These are phyloP conservation scores for Graphiopsis chlorocephala DNA, from an alignment of 2,329 filamentous ascomycete genomes.

Conservation along the genomic window DNA sequence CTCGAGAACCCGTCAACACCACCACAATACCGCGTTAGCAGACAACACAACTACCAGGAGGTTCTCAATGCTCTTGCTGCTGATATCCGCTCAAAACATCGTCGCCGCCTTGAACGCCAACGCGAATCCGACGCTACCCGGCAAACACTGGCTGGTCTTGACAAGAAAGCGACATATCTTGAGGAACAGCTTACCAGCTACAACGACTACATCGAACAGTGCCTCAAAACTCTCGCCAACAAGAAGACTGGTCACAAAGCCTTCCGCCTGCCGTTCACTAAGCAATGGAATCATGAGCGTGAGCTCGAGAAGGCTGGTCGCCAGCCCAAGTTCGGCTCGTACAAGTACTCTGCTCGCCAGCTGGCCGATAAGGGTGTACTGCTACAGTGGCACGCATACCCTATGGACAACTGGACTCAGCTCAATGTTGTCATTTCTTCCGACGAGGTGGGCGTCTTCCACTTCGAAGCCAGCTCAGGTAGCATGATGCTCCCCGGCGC, in stretches of 20 bases:
- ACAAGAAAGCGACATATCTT: conserved; percentile 85
- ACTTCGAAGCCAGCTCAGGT: conserved; percentile 83
- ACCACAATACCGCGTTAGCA: conserved; percentile 69
- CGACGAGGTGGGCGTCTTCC: conserved; percentile 91
- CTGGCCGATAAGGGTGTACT: conserved; percentile 92
- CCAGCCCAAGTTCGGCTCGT: conserved; percentile 95
- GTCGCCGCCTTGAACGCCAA: conserved; percentile 84
- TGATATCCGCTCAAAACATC: conserved; percentile 96
- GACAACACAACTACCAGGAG: conserved; percentile 91
- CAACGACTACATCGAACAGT: conserved; percentile 98
- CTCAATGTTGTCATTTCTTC: conserved; percentile 92
- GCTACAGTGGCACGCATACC: conserved; percentile 83
- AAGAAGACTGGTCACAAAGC: conserved; percentile 72
- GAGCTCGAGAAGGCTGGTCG: conserved; percentile 90
- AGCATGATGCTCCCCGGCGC: conserved; percentile 96
- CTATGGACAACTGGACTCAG: conserved; percentile 80
- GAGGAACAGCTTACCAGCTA: conserved; percentile 96
- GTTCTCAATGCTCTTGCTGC: conserved; percentile 95
- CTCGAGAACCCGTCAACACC: conserved; percentile 65
- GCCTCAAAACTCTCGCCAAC: conserved; percentile 93
- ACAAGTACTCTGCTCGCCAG: conserved; percentile 90
- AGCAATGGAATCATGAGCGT: conserved; percentile 97
- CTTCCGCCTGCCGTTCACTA: conserved; percentile 93
- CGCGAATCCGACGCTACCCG: conserved; percentile 84
- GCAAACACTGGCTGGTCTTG: conserved; percentile 69